Percentiles rank a stretch among this genome's conserved stretches.
Conservation (phyloP, 139 green algal species). For the Picochlorum sp. region DNA sequence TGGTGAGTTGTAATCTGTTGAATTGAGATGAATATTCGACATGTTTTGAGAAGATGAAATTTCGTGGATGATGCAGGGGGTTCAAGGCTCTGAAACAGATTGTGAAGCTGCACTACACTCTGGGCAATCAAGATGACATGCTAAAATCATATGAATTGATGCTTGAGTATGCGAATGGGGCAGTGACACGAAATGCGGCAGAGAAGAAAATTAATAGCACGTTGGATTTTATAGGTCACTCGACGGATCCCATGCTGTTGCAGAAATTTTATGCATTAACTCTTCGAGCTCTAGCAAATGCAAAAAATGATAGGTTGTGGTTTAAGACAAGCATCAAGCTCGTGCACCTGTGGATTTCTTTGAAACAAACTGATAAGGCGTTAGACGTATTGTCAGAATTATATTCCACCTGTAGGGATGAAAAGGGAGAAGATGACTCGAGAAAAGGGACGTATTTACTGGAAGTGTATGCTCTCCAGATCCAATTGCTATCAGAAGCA, state of each 20-base stretch:
- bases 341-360: constrained; percentile 78
- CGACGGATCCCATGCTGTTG: constrained; percentile 65
- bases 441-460: constrained; percentile 98
- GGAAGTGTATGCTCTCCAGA: constrained; percentile 96
- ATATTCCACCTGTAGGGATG: constrained; percentile 73
- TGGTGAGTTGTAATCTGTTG: no score
- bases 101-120: constrained; percentile 86
- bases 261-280: constrained; percentile 95
- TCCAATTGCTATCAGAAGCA: constrained; percentile 90
- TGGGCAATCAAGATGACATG: constrained; percentile 30
- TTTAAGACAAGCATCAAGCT: constrained; percentile 99
- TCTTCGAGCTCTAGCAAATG: constrained; percentile 68
- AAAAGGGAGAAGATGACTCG: constrained; percentile 83
- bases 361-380: constrained; percentile 59
- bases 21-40: no score
- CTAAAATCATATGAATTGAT: constrained; percentile 47
- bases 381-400: constrained; percentile 73
- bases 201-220: constrained; percentile 99
- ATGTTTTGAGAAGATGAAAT: constrained; percentile 29
- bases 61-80: no score
- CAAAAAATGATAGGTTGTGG: constrained; percentile 94
- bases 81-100: constrained; percentile 99
- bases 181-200: constrained; percentile 86
- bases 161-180: constrained; percentile 69
- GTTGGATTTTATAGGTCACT: constrained; percentile 75